These are phyloP conservation scores for Mortierella sp. DNA, from an alignment of 371 early-diverging fungal genomes.

Conservation along the genomic window DNA sequence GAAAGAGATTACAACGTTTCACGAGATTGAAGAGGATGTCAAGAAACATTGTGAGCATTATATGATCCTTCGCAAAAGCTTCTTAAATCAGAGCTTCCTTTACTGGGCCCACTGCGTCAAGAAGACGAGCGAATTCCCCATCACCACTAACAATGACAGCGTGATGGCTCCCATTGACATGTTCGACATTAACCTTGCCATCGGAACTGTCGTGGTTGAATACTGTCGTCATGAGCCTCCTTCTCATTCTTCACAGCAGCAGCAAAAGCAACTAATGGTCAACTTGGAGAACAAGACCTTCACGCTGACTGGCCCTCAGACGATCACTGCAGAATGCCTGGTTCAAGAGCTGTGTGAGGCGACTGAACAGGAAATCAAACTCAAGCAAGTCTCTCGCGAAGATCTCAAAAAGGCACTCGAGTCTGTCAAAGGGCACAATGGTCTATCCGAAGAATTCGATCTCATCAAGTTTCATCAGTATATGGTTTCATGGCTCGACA, in stretches of 20 bases:
- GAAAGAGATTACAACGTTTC: slow-evolving; percentile 23
- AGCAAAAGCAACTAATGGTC: neutral
- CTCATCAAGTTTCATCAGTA: neutral
- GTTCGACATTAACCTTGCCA: slow-evolving; percentile 29
- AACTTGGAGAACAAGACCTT: slow-evolving; percentile 39
- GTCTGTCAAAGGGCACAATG: slow-evolving; percentile 12
- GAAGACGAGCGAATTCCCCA: slow-evolving; percentile 22
- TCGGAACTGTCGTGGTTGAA: slow-evolving; percentile 14
- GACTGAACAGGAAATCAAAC: slow-evolving; percentile 23
- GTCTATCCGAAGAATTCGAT: neutral
- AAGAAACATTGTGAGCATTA: slow-evolving; percentile 12
- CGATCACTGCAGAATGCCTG: slow-evolving; percentile 21
- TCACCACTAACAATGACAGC: slow-evolving; percentile 11
- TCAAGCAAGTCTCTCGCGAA: slow-evolving; percentile 35
- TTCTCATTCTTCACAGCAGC: neutral
- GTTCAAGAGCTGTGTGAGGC: slow-evolving; percentile 21
- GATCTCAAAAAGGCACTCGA: slow-evolving; percentile 36
- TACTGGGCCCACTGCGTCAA: slow-evolving; percentile 18
- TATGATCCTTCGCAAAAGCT: slow-evolving; percentile 33
- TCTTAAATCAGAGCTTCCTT: slow-evolving; percentile 32
- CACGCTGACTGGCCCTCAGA: slow-evolving; percentile 39
- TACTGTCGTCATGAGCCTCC: slow-evolving; percentile 1
- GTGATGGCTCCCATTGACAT: slow-evolving; percentile 32
- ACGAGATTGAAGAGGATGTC: slow-evolving; percentile 30
- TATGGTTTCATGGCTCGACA: neutral